Evolutionary conservation across 1,284 basidiomycete species (phyloP).

Genomic region (Ganoderma leucocontextum): DNA sequence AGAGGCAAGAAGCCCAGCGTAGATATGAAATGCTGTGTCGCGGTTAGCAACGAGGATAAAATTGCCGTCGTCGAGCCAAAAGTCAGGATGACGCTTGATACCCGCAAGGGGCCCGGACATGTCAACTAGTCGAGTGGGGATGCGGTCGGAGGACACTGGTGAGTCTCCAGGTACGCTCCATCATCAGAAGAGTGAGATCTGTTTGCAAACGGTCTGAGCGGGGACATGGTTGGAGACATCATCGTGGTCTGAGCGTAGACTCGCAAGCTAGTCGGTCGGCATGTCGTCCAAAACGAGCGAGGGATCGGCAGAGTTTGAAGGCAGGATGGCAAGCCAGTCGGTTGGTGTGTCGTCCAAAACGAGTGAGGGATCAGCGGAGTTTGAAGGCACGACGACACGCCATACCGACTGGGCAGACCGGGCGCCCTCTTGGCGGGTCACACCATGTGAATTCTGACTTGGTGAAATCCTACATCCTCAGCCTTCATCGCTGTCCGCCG

Average conservation of each 20-base stretch:
- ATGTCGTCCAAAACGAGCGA: too few species aligned
- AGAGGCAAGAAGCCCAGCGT: conserved; percentile 24
- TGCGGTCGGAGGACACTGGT: background rate
- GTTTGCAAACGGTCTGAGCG: background rate
- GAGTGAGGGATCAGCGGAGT: too few species aligned
- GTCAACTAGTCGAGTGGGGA: background rate
- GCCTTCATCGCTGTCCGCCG: too few species aligned
- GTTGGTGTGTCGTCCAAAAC: too few species aligned
- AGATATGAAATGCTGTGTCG: conserved; percentile 26
- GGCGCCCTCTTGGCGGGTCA: too few species aligned
- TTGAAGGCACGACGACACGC: too few species aligned
- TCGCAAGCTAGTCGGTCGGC: too few species aligned
- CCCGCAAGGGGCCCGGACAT: background rate
- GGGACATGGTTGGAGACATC: background rate
- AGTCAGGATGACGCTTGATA: background rate
- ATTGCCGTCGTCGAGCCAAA: conserved; percentile 8
- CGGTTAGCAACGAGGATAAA: background rate
- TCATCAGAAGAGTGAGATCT: background rate
- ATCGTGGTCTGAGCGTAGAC: background rate
- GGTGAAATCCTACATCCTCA: too few species aligned
- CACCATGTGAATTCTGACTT: too few species aligned
- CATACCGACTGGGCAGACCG: too few species aligned
- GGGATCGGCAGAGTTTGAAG: too few species aligned
- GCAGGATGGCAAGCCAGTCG: too few species aligned
- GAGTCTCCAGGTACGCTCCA: background rate